Evolutionary conservation across 306 rosid species (phyloP).

Genomic region (Cicer judaicum): DNA sequence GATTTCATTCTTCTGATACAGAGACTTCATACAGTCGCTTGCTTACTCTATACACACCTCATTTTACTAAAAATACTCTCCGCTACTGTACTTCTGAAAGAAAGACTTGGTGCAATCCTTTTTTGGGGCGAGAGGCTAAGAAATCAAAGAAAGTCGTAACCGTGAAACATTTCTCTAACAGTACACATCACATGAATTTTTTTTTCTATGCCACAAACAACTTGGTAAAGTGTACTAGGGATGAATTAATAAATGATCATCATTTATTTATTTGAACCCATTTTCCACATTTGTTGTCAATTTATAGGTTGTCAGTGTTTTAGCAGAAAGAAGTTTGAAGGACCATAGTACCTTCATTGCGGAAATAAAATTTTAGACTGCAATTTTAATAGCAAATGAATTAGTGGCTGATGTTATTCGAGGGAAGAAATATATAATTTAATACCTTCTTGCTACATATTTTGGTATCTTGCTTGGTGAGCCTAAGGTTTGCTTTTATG

Average conservation of each 20-base stretch:
- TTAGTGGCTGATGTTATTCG: not conserved
- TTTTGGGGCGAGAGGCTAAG: not conserved
- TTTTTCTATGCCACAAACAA: not conserved
- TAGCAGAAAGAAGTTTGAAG: not conserved
- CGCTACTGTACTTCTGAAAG: not conserved
- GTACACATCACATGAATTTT: not conserved
- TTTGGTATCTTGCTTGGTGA: not conserved
- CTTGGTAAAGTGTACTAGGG: not conserved
- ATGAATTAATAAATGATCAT: not conserved
- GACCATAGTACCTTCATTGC: not conserved
- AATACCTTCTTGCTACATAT: not conserved
- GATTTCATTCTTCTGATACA: not conserved
- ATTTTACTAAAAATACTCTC: not conserved
- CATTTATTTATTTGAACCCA: not conserved
- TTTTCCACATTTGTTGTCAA: not conserved
- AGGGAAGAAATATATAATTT: not conserved
- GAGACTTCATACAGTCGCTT: not conserved
- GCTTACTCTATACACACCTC: not conserved
- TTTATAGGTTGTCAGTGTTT: not conserved
- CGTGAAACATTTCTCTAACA: not conserved
- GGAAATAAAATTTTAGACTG: not conserved
- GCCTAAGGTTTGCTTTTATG: not conserved
- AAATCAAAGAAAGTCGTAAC: not conserved
- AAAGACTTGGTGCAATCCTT: not conserved
- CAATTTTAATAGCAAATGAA: constrained; percentile 2